Conservation (phyloP, 2,329 filamentous ascomycete species). For the Curvularia hawaiiensis region DNA sequence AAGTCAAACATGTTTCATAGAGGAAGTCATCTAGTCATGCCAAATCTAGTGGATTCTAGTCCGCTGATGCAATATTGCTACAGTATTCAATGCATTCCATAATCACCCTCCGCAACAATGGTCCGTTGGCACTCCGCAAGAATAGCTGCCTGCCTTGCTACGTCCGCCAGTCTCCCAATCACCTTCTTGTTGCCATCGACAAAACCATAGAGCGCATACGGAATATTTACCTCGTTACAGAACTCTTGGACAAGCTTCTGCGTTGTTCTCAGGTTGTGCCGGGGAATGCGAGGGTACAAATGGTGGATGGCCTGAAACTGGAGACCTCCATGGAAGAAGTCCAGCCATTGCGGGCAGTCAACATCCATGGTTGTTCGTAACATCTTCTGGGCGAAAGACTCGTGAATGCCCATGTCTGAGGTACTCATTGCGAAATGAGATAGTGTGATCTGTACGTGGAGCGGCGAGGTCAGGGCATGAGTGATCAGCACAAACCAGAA, state of each 20-base stretch:
- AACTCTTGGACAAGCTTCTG: conserved; percentile 67
- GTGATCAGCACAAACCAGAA: conserved; percentile 67
- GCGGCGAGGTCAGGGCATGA: conserved; percentile 69
- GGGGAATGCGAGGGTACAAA: conserved; percentile 69
- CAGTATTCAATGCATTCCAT: conserved; percentile 30
- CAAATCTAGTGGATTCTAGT: not conserved
- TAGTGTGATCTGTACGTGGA: conserved; percentile 74
- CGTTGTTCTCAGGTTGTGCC: conserved; percentile 68
- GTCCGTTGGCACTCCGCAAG: conserved; percentile 60
- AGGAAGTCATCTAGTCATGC: not conserved
- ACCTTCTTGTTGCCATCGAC: conserved; percentile 66
- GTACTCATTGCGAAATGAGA: conserved; percentile 76
- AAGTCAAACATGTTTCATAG: not conserved
- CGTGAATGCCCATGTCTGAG: conserved; percentile 65
- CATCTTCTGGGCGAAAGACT: conserved; percentile 73
- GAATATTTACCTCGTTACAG: conserved; percentile 66
- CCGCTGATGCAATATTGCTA: not conserved
- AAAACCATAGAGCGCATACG: conserved; percentile 67
- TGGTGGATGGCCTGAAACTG: conserved; percentile 77
- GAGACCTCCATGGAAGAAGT: conserved; percentile 73
- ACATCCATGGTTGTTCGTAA: conserved; percentile 76
- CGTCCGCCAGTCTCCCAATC: conserved; percentile 60
- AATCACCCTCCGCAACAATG: conserved; percentile 44
- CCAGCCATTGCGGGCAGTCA: conserved; percentile 72
- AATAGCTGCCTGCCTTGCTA: conserved; percentile 65